These are phyloP conservation scores for Vigna radiata DNA, from an alignment of 306 rosid species.

Conservation along the genomic window DNA sequence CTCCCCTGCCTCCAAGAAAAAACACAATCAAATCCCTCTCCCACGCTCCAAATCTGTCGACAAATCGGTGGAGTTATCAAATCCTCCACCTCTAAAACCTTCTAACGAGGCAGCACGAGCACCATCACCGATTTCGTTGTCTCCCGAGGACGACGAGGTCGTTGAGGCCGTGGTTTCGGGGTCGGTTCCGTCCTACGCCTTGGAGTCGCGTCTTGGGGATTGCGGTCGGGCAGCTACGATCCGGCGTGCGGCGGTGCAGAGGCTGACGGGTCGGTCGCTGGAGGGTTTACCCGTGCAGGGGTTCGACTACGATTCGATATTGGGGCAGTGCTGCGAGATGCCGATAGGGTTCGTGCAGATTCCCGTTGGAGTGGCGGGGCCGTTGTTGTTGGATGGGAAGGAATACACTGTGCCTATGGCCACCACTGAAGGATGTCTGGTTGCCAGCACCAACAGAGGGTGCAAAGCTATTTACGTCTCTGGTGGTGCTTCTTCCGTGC, in stretches of 20 bases:
- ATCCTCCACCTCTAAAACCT: background rate
- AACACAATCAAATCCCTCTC: background rate
- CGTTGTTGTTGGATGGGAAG: constrained; percentile 69
- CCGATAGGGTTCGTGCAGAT: constrained; percentile 89
- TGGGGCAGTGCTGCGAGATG: constrained; percentile 98
- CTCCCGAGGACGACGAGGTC: constrained; percentile 64
- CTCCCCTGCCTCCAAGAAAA: background rate
- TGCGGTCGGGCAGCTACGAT: constrained; percentile 70
- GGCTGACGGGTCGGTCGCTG: constrained; percentile 62
- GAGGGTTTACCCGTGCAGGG: constrained; percentile 72
- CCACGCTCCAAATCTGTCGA: background rate
- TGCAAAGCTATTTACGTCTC: constrained; percentile 78
- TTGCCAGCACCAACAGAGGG: constrained; percentile 90
- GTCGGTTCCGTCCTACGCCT: constrained; percentile 67
- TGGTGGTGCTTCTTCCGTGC: constrained; percentile 72
- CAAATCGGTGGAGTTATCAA: background rate
- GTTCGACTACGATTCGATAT: constrained; percentile 73
- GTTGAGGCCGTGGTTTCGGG: constrained; percentile 66
- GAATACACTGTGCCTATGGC: constrained; percentile 88
- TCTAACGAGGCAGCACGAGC: background rate
- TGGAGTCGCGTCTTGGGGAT: constrained; percentile 72
- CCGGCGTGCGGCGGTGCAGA: constrained; percentile 76
- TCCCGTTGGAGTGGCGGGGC: constrained; percentile 94
- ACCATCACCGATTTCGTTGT: constrained; percentile 27
- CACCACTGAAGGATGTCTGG: constrained; percentile 89